phyloP scores from a whole-genome alignment of 352 stramenopile species.

The Phytophthora cactorum region DNA sequence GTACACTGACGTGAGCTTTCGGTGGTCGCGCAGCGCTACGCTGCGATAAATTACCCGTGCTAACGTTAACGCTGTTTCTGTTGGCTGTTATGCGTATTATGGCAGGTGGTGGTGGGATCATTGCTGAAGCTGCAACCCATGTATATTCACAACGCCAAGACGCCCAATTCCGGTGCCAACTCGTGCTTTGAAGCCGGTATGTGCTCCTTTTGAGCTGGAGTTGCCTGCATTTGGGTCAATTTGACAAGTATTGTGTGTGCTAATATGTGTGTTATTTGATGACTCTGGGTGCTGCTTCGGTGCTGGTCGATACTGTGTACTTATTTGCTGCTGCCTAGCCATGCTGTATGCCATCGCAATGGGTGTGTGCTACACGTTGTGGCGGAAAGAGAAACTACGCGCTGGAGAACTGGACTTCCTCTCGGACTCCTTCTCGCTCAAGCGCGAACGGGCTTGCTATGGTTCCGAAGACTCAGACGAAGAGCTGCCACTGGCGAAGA shows the following conservation, averaged over 20 bases:
- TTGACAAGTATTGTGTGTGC: not conserved
- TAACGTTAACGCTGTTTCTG: constrained; percentile 1
- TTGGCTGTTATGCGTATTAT: constrained; percentile 6
- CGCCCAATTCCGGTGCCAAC: constrained; percentile 71
- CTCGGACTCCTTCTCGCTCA: constrained; percentile 50
- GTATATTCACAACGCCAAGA: constrained; percentile 79
- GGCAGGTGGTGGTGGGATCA: constrained; percentile 68
- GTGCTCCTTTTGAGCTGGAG: constrained; percentile 8
- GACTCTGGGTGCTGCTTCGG: not conserved
- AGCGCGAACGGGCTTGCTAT: constrained; percentile 64
- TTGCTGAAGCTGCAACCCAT: constrained; percentile 78
- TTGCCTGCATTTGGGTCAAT: not conserved
- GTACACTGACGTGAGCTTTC: constrained; percentile 36
- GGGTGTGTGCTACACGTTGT: constrained; percentile 59
- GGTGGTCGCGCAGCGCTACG: constrained; percentile 3
- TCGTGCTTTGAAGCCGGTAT: constrained; percentile 81
- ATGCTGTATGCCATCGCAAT: constrained; percentile 62
- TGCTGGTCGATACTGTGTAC: not conserved
- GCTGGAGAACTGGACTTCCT: constrained; percentile 48
- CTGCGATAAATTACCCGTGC: not conserved
- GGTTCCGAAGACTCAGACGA: constrained; percentile 77
- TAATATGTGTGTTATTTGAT: constrained; percentile 13
- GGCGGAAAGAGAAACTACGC: constrained; percentile 59
- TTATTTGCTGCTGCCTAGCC: constrained; percentile 28
- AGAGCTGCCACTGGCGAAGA: constrained; percentile 65